Conservation (phyloP, 108 stramenopile genomes). For the Chaetoceros tenuissimus region DNA sequence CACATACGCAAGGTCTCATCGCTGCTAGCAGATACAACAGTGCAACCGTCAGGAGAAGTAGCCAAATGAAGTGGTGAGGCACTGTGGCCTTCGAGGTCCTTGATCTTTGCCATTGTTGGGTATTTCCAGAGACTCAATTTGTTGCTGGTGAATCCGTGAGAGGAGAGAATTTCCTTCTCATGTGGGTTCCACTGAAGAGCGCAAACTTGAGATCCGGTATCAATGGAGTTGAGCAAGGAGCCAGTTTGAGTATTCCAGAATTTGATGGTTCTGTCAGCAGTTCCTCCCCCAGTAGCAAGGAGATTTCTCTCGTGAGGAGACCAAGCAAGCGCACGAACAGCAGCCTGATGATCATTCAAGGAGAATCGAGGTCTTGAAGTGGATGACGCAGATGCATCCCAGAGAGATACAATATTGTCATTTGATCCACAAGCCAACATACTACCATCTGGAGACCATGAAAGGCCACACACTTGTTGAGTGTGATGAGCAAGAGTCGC, state of each 20-base stretch:
- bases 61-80: slow-evolving; percentile 92
- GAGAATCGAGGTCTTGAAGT: slow-evolving; percentile 59
- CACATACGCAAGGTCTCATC: slow-evolving; percentile 99
- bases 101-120: slow-evolving; percentile 90
- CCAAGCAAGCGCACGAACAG: slow-evolving; percentile 98
- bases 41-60: slow-evolving; percentile 87
- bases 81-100: slow-evolving; percentile 94
- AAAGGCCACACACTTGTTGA: slow-evolving; percentile 96
- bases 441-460: slow-evolving; percentile 94
- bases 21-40: slow-evolving; percentile 93
- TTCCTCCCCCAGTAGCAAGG: slow-evolving; percentile 95
- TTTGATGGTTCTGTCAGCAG: slow-evolving; percentile 98
- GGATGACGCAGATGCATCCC: slow-evolving; percentile 73
- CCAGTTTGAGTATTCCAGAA: slow-evolving; percentile 98
- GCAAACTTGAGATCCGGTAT: slow-evolving; percentile 98
- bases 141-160: slow-evolving; percentile 96
- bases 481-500: slow-evolving; percentile 69
- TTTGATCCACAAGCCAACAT: slow-evolving; percentile 94
- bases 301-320: slow-evolving; percentile 94
- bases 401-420: slow-evolving; percentile 96
- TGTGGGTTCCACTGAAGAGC: slow-evolving; percentile 90
- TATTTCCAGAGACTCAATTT: slow-evolving; percentile 97
- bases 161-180: slow-evolving; percentile 93
- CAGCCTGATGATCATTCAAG: slow-evolving; percentile 90
- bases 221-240: slow-evolving; percentile 89